Conservation (phyloP, 768 basidiomycete species). For the Kwoniella sp. region DNA sequence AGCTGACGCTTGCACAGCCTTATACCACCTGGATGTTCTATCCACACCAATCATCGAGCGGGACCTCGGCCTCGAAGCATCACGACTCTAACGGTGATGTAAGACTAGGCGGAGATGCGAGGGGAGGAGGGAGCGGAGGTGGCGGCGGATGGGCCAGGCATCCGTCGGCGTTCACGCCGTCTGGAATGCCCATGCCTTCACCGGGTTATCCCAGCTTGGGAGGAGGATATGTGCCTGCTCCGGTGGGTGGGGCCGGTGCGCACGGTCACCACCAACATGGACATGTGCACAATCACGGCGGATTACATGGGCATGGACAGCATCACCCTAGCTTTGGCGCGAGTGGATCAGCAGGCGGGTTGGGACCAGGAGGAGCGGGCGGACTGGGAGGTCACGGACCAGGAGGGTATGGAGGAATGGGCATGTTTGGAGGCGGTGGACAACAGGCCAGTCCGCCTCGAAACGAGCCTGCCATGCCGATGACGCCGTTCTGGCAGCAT, state of each 20-base stretch:
- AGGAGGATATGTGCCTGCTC: constrained; percentile 11
- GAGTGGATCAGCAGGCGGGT: constrained; percentile 1
- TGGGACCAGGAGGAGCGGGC: constrained; percentile 4
- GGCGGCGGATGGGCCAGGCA: constrained; percentile 21
- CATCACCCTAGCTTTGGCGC: constrained; percentile 32
- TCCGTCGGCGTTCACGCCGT: constrained; percentile 21
- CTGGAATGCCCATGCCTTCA: constrained; percentile 19
- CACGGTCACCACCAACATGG: constrained; percentile 16
- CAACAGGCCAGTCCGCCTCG: constrained; percentile 38
- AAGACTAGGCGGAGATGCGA: neutral
- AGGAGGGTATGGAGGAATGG: constrained; percentile 25
- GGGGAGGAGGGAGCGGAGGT: constrained; percentile 17
- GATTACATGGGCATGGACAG: constrained; percentile 16
- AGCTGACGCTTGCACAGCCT: neutral
- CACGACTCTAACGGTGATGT: constrained; percentile 27
- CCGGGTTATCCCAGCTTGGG: constrained; percentile 17
- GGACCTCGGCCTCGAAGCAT: constrained; percentile 22
- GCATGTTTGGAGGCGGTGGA: constrained; percentile 17
- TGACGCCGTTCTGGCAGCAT: constrained; percentile 85
- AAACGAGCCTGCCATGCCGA: constrained; percentile 42
- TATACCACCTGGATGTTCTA: constrained; percentile 29
- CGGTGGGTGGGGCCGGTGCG: constrained; percentile 14
- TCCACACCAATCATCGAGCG: constrained; percentile 24
- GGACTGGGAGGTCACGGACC: constrained; percentile 20
- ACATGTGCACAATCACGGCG: constrained; percentile 12